These are phyloP conservation scores for Epichloe uncinata DNA, from an alignment of 2,329 filamentous ascomycete species.

Conservation along the genomic window DNA sequence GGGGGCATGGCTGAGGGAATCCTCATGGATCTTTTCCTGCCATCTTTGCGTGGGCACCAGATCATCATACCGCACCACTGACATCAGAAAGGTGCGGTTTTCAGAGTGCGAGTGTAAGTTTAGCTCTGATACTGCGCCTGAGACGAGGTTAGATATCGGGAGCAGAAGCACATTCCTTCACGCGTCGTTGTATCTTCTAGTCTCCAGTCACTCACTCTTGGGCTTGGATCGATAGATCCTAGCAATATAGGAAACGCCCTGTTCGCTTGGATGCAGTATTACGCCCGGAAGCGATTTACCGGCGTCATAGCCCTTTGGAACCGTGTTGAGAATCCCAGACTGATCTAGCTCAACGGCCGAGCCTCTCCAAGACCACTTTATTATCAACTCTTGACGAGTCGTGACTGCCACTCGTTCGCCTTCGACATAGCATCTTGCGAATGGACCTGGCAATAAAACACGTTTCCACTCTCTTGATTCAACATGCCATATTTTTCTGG, in stretches of 20 bases:
- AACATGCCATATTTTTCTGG: constrained; percentile 13
- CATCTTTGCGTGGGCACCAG: not conserved
- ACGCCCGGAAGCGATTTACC: not conserved
- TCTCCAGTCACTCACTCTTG: not conserved
- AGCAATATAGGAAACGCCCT: not conserved
- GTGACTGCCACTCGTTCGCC: constrained; percentile 11
- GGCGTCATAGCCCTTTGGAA: not conserved
- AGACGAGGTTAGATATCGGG: not conserved
- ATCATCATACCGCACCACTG: constrained; percentile 2
- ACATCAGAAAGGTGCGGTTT: not conserved
- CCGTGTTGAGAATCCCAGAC: not conserved
- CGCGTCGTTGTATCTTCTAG: not conserved
- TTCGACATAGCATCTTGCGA: constrained; percentile 9
- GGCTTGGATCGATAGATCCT: not conserved
- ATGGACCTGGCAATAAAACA: constrained; percentile 10
- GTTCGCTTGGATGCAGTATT: constrained; percentile 1
- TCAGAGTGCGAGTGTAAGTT: not conserved
- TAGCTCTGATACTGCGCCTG: not conserved
- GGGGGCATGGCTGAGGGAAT: not conserved
- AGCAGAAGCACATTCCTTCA: not conserved
- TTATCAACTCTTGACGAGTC: constrained; percentile 9
- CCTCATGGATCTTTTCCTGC: not conserved
- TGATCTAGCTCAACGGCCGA: constrained; percentile 9
- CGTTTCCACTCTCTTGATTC: constrained; percentile 8
- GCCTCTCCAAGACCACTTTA: constrained; percentile 13